These are phyloP conservation scores for Yamadazyma diddensiae DNA, from an alignment of 1,139 yeast genomes.

Conservation along the genomic window DNA sequence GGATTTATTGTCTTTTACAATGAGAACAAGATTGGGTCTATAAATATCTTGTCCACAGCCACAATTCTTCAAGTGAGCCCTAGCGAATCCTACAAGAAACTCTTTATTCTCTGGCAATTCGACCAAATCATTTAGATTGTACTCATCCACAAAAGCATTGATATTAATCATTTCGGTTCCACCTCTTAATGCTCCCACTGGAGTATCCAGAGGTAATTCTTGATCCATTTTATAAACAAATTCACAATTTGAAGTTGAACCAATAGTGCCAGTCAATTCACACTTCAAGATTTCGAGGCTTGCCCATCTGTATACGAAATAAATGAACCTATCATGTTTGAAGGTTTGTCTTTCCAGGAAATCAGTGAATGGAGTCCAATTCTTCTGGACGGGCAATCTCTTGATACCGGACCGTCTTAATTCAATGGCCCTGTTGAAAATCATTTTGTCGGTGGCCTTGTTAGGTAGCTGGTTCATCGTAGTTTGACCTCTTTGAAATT, in stretches of 20 bases:
- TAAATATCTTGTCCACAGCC: slow-evolving; percentile 48
- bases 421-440: slow-evolving; percentile 27
- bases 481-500: slow-evolving; percentile 32
- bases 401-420: slow-evolving; percentile 19
- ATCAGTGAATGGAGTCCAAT: slow-evolving; percentile 32
- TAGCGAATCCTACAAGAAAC: slow-evolving; percentile 48
- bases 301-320: slow-evolving; percentile 30
- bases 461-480: slow-evolving; percentile 24
- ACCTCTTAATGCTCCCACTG: slow-evolving; percentile 32
- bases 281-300: slow-evolving; percentile 26
- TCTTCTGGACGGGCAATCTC: slow-evolving; percentile 21
- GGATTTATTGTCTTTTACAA: slow-evolving; percentile 27
- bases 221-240: slow-evolving; percentile 22
- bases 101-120: slow-evolving; percentile 25
- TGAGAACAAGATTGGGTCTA: slow-evolving; percentile 43
- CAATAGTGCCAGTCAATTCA: slow-evolving; percentile 14
- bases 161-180: slow-evolving; percentile 29
- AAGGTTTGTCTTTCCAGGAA: slow-evolving; percentile 13
- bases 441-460: slow-evolving; percentile 13
- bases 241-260: slow-evolving; percentile 30
- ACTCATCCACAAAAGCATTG: slow-evolving; percentile 20
- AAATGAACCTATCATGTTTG: slow-evolving; percentile 18
- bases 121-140: slow-evolving; percentile 17
- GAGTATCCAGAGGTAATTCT: slow-evolving; percentile 12
- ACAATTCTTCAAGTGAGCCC: slow-evolving; percentile 44